Conservation (phyloP, 2,329 filamentous ascomycete species). For the Aquanectria penicillioides region DNA sequence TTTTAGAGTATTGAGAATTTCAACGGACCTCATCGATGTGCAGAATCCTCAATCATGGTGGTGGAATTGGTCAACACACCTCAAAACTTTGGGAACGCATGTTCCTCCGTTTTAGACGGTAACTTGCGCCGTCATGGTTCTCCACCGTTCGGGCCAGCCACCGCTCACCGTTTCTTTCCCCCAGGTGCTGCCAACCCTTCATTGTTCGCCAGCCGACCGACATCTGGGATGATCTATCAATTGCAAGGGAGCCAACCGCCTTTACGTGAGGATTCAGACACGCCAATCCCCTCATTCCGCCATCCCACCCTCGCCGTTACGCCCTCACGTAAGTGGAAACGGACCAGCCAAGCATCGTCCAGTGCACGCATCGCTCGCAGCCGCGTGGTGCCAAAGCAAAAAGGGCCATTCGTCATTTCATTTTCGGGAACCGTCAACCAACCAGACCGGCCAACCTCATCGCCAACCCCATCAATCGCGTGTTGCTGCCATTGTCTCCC, state of each 20-base stretch:
- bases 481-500: background rate
- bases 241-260: constrained; percentile 13
- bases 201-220: background rate
- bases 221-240: constrained; percentile 2
- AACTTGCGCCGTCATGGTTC: background rate
- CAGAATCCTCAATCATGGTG: too few species aligned
- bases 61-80: too few species aligned
- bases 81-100: too few species aligned
- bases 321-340: background rate
- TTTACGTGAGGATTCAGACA: constrained; percentile 9
- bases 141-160: background rate
- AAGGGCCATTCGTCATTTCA: constrained; percentile 10
- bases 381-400: constrained; percentile 16
- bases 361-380: constrained; percentile 3
- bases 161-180: background rate
- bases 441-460: background rate
- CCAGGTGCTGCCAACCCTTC: background rate
- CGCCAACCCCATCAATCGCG: constrained; percentile 1
- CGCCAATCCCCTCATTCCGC: constrained; percentile 12
- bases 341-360: background rate
- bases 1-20: too few species aligned
- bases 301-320: background rate
- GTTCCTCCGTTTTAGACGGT: constrained; percentile 2
- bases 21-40: too few species aligned
- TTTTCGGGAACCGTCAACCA: constrained; percentile 5